phyloP scores from a whole-genome alignment of 306 rosid species.

The Sicyos baderoa region DNA sequence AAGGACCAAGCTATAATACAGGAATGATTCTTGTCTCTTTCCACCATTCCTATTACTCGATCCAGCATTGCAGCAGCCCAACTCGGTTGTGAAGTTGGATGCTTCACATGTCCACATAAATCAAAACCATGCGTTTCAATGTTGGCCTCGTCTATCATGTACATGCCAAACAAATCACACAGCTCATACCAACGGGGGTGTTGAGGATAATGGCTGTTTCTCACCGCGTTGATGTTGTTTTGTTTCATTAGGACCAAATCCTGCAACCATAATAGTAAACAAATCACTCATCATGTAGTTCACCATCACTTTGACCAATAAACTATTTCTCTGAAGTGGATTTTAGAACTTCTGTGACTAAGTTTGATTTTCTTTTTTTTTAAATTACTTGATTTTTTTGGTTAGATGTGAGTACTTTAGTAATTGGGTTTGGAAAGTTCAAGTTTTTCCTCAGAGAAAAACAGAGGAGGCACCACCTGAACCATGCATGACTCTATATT shows the following conservation, averaged over 20 bases:
- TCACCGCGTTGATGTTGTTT: slow-evolving; percentile 82
- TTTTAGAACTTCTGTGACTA: neutral
- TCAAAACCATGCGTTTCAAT: slow-evolving; percentile 91
- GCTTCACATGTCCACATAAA: slow-evolving; percentile 54
- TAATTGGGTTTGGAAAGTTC: neutral
- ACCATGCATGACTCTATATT: slow-evolving; percentile 92
- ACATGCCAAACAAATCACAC: slow-evolving; percentile 88
- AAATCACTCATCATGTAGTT: slow-evolving; percentile 16
- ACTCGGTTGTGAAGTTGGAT: slow-evolving; percentile 77
- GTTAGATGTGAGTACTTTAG: neutral
- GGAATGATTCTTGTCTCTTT: slow-evolving; percentile 91
- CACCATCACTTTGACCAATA: neutral
- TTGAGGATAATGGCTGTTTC: slow-evolving; percentile 98
- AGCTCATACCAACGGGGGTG: slow-evolving; percentile 96
- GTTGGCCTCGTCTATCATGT: slow-evolving; percentile 98
- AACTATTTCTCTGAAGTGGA: neutral
- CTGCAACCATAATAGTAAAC: slow-evolving; percentile 31
- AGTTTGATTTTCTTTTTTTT: neutral
- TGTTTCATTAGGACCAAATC: slow-evolving; percentile 91
- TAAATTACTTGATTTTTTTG: neutral
- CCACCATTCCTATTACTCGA: slow-evolving; percentile 96
- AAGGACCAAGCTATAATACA: slow-evolving; percentile 85
- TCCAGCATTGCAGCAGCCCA: slow-evolving; percentile 95
- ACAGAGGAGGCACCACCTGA: slow-evolving; percentile 38
- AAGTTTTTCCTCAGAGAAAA: neutral